Base-by-base conservation (phyloP, 495 filamentous ascomycete species). In the Clavariopsis aquatica region DNA sequence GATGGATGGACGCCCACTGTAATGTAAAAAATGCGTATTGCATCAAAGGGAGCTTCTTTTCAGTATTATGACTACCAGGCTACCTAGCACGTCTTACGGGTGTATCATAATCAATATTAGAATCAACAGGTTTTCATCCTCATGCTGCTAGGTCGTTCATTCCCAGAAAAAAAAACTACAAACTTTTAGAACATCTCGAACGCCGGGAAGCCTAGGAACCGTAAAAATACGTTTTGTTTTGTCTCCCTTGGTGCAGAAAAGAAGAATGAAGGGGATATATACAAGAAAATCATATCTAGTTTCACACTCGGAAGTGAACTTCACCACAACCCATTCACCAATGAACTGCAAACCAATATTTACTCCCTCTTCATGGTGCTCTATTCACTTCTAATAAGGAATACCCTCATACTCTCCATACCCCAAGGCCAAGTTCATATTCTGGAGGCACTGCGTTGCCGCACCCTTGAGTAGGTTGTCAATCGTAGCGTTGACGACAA, bases 381-480 rank as follows among this genome's bases (percentile, higher is more conserved):
- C 38, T 43, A 7, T n/a, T 43, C 38, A n/a, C 38, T 17, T 7
- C 38, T 43, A 70, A 55, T 70, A 70, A 55, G 93, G 92, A 69
- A 96, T 96, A 41, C 93, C 93, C 75, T 96, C 88, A 76, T 91
- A 96, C 78, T 96, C 92, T 28, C 83, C 87, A 78, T 95, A 97
- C 51, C 94, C 93, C 29, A 96, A 84, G 61, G 93, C 89, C 57
- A 98, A 81, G 79, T 97, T 97, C 91, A 97, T 96, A 76, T 97
- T 97, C 82, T 96, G 92, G 73, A 96, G 77, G 78, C 92, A 96
- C 78, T 98, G 94, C 52, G 94, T 98, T 7, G 92, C 92, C 41
- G 94, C 94, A 41, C 94, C 94, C 85, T 98, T 98, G 57, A 96
- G 81, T 64, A 98, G 79, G 78, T 98, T 98, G 76, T 98, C 94